A percentile compares a stretch with the other conserved stretches of the same genome.
These are phyloP conservation scores for Chytridium lagenaria DNA, from an alignment of 371 early-diverging fungal genomes.

Conservation along the genomic window DNA sequence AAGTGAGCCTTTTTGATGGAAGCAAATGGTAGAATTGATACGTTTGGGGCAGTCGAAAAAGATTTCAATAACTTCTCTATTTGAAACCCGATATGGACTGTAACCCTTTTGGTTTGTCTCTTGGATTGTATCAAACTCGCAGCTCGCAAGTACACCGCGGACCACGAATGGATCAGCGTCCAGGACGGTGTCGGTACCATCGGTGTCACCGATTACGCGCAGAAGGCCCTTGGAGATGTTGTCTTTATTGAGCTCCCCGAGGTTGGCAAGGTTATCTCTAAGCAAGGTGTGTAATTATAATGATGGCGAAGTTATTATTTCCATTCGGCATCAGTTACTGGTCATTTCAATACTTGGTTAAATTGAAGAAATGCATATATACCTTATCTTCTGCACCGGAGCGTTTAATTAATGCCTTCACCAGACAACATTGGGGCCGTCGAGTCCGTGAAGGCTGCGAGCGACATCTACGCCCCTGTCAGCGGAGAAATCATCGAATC, in stretches of 20 bases:
- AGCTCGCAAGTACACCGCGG: slow-evolving; percentile 73
- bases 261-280: slow-evolving; percentile 65
- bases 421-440: slow-evolving; percentile 81
- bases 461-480: slow-evolving; percentile 91
- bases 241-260: slow-evolving; percentile 88
- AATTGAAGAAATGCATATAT: background rate
- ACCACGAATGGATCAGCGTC: slow-evolving; percentile 91
- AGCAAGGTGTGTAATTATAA: slow-evolving; percentile 61
- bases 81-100: background rate
- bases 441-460: slow-evolving; percentile 96
- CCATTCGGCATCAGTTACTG: too few relatives aligned
- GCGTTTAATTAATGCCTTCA: background rate
- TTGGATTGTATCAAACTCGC: slow-evolving; percentile 5
- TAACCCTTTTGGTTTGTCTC: background rate
- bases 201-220: slow-evolving; percentile 94
- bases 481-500: slow-evolving; percentile 81
- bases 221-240: slow-evolving; percentile 91
- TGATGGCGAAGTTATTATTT: too few relatives aligned
- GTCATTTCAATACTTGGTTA: background rate
- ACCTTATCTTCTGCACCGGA: background rate
- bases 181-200: slow-evolving; percentile 81
- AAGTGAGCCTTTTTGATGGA: background rate
- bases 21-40: too few relatives aligned
- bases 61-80: too few relatives aligned
- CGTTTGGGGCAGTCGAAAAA: too few relatives aligned